Base-by-base conservation (phyloP, 352 stramenopile genomes). In the Globisporangium megalacanthum region DNA sequence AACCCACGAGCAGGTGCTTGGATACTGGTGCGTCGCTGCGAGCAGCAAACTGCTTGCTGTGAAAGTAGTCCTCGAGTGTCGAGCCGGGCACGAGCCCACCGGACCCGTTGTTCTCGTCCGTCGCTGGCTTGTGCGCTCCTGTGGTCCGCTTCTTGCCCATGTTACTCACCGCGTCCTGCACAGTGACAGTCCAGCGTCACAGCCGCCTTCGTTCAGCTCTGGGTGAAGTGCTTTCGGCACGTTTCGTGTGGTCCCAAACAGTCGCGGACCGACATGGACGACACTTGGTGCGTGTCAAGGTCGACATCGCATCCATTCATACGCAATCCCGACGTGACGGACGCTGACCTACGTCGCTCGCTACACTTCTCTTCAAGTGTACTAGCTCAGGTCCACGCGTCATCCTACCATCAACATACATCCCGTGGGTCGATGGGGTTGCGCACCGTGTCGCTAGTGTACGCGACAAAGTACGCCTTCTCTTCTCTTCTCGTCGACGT, bases 1-100 rank as follows among this genome's bases (percentile, higher is more conserved):
- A 65, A 14, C 68, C 75, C 17, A 78, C 77, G 47, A 88, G 73
- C 62, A 88, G 56, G 54, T 88, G 77, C 57, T 81, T 75, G 41
- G 73, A 80, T 42, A 87, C 69, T 51, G 37, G 22, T 31, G 35
- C 49, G n/a, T 56, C 49, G 11, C 47, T 44, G 19, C 37, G 52
- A 15, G 15, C 57, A 45, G 70, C 65, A 42, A 60, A 50, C 47
- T 72, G 72, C 49, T 69, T 65, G 46, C 56, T 69, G 53, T 77
- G 66, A 36, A 77, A 74, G 46, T 77, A 77, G 52, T 77, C 69
- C n/a, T 77, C 69, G 19, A 77, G 60, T 48, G 69, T 77, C 31
- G 65, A 60, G 19, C 59, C 51, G 6, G 69, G 36, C 10, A 61
- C 36, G 20, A 61, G 25, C 14, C 19, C 44, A 2, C 54, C 39